phyloP scores from a whole-genome alignment of 352 stramenopile genomes.

The Phytophthora tentaculata region DNA sequence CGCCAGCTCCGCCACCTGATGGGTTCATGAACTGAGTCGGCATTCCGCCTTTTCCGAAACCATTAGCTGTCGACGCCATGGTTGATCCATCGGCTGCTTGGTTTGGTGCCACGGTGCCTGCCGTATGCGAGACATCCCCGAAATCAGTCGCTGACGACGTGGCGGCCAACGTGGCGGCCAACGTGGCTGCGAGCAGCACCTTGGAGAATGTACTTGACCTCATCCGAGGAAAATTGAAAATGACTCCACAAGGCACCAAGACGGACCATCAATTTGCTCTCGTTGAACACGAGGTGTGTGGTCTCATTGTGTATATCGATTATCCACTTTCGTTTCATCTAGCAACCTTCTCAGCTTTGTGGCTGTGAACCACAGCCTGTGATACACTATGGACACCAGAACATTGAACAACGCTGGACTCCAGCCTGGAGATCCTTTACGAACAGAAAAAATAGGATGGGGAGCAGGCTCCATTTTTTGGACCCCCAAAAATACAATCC shows the following conservation, averaged over 20 bases:
- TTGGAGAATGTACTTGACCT: not conserved
- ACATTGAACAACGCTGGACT: not conserved
- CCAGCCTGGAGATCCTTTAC: not conserved
- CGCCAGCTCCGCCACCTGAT: not conserved
- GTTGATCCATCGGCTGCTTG: constrained; percentile 4
- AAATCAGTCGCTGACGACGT: not conserved
- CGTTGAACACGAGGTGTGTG: too few relatives aligned
- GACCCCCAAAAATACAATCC: too few relatives aligned
- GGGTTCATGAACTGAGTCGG: not conserved
- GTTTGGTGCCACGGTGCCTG: not conserved
- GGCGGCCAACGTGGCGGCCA: not conserved
- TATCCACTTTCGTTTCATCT: not conserved
- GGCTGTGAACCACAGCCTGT: too few relatives aligned
- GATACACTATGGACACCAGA: not conserved
- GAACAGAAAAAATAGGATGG: not conserved
- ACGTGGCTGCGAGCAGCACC: not conserved
- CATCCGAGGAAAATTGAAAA: constrained; percentile 1
- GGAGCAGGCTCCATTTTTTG: too few relatives aligned
- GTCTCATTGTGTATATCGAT: not conserved
- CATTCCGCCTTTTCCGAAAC: not conserved
- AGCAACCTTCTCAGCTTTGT: not conserved
- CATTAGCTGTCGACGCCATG: not conserved
- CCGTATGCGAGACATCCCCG: not conserved
- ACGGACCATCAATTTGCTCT: not conserved
- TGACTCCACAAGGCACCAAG: not conserved